Evolutionary conservation across 75 land plant genomes (phyloP).

Genomic region (Pseudotsuga menziesii): DNA sequence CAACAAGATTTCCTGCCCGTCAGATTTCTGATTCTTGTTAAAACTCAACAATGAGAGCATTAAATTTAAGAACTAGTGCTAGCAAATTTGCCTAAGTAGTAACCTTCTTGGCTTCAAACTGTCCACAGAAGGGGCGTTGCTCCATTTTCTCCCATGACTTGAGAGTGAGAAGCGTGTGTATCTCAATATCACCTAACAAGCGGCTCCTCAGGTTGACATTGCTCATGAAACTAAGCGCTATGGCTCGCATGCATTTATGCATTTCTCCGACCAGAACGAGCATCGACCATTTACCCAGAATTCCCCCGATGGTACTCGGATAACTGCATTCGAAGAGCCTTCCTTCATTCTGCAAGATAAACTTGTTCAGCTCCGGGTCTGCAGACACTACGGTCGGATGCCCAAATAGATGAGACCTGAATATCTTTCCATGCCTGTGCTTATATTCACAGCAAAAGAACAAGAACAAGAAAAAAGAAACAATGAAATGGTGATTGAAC

Average conservation of each 20-base stretch:
- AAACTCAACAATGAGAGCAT: not conserved
- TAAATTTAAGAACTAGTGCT: not conserved
- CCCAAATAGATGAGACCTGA: conserved; percentile 70
- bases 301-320: conserved; percentile 69
- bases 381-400: conserved; percentile 76
- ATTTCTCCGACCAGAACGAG: conserved; percentile 65
- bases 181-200: conserved; percentile 56
- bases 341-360: conserved; percentile 74
- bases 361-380: conserved; percentile 65
- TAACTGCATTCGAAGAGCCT: conserved; percentile 73
- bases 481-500: not conserved
- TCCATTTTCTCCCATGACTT: conserved; percentile 35
- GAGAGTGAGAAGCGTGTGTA: conserved; percentile 51
- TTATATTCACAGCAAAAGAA: not conserved
- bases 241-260: conserved; percentile 65
- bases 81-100: not conserved
- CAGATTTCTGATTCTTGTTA: too few species aligned
- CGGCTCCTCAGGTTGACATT: conserved; percentile 30
- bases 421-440: conserved; percentile 74
- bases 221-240: conserved; percentile 72
- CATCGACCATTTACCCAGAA: conserved; percentile 86
- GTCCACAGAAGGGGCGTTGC: conserved; percentile 37
- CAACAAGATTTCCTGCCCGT: too few species aligned
- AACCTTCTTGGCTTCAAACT: conserved; percentile 76
- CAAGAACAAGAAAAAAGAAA: too few species aligned